A percentile compares a stretch with the other conserved stretches of the same genome.
These are phyloP conservation scores for Gyromitra esculenta DNA, from an alignment of 2,329 filamentous ascomycete species.

Conservation along the genomic window DNA sequence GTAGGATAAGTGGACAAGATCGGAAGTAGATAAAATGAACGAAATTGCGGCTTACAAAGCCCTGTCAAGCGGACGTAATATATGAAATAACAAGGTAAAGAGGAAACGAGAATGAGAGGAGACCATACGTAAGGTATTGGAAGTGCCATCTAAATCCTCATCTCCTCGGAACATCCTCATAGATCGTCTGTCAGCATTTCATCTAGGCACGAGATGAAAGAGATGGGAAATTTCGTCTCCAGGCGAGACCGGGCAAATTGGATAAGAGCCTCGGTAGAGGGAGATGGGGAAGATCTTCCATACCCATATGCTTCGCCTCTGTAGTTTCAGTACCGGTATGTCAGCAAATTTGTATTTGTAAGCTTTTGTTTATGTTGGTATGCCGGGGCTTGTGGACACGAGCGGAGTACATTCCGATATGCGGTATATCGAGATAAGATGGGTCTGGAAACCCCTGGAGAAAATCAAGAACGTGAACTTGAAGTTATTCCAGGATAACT, in stretches of 20 bases:
- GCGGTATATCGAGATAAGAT: not conserved
- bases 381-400: slow-evolving; percentile 6
- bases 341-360: slow-evolving; percentile 13
- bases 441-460: not conserved
- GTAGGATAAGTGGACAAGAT: not conserved
- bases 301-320: slow-evolving; percentile 46
- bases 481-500: slow-evolving; percentile 3
- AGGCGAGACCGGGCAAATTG: slow-evolving; percentile 42
- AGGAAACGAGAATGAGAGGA: not conserved
- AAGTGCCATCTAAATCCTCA: slow-evolving; percentile 65
- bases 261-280: slow-evolving; percentile 11
- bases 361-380: not conserved
- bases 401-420: slow-evolving; percentile 9
- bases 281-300: slow-evolving; percentile 18
- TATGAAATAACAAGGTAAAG: not conserved
- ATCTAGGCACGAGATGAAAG: slow-evolving; percentile 25
- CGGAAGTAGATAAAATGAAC: slow-evolving; percentile 1
- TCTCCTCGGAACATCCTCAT: slow-evolving; percentile 23
- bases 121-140: slow-evolving; percentile 71
- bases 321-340: slow-evolving; percentile 14
- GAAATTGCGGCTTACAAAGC: slow-evolving; percentile 8
- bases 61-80: not conserved
- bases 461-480: not conserved
- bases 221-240: slow-evolving; percentile 18
- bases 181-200: slow-evolving; percentile 32